Evolutionary conservation across 495 filamentous ascomycete genomes (phyloP), one percentile per base, ranked within the genome.

Genomic region (Chaetomium cochliodes): DNA sequence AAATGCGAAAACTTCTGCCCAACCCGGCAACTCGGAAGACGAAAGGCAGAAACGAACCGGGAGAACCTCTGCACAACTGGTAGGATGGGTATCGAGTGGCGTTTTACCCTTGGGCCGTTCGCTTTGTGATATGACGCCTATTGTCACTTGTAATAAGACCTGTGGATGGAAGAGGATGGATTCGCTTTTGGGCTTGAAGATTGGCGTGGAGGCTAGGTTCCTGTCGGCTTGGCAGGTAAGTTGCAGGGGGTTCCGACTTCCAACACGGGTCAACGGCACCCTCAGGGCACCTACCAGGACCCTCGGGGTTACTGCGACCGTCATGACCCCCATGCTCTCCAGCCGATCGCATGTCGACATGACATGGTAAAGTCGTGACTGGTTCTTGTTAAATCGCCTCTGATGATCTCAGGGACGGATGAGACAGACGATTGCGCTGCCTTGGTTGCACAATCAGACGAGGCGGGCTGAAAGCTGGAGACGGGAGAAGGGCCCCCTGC

Each of bases 391-490:
- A 44, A 22, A 47, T 52, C 30, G 63, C 2, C 12, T 52, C 26
- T 58, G 62, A 46, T 23, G 37, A 64, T 58, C 54, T 37, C 25
- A 9, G 41, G 23, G 47, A 23, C 33, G 47, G 25, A n/a, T 30
- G 55, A 42, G 12, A 44, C 54, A 52, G n/a, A 30, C 47, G n/a
- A 44, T 58, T 26, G n/a, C 54, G 16, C 12, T 23, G 30, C 41
- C 41, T 56, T 16, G 25, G 13, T 49, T 1, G 41, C 2, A 33
- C 56, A 33, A 41, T 46, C 56, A 47, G 61, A 56, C 47, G 50
- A 1, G 57, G 60, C 57, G 61, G 61, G 65, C 44, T 60, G 60
- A 49, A 53, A 63, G n/a, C n/a, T n/a, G n/a, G n/a, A n/a, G 20
- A 41, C 28, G 28, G 28, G 39, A 11, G 42, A 49, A 23, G 46